Percentiles rank a stretch among this genome's conserved stretches.
Conservation (phyloP, 345 rosid species). For the Populus pruinosa region DNA sequence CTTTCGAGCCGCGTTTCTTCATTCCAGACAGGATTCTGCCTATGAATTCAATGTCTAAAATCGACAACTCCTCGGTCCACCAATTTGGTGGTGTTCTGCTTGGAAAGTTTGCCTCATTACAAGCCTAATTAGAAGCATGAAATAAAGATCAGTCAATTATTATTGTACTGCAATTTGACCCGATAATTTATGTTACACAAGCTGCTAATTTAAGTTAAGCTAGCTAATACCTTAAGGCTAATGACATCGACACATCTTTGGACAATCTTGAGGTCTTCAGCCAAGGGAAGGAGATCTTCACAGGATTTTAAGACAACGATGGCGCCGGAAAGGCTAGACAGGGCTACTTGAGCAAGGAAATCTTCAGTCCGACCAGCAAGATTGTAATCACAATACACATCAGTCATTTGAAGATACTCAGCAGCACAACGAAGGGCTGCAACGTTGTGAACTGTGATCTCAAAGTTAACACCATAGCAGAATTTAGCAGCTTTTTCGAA, state of each 20-base stretch:
- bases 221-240: constrained; percentile 48
- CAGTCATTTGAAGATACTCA: constrained; percentile 83
- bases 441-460: constrained; percentile 87
- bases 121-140: constrained; percentile 39
- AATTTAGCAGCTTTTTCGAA: constrained; percentile 92
- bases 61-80: constrained; percentile 95
- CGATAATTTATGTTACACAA: not conserved
- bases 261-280: constrained; percentile 67
- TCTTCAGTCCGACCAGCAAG: constrained; percentile 85
- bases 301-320: constrained; percentile 81
- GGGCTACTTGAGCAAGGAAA: constrained; percentile 75
- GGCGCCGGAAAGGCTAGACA: constrained; percentile 83
- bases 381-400: constrained; percentile 62
- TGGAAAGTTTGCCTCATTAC: constrained; percentile 76
- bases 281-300: constrained; percentile 66
- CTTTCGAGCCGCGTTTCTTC: constrained; percentile 67
- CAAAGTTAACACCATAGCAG: constrained; percentile 94
- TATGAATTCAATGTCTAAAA: constrained; percentile 54
- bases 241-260: constrained; percentile 66
- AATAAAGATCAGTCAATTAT: not conserved
- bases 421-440: constrained; percentile 90
- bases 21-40: constrained; percentile 50
- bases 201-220: not conserved
- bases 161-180: not conserved
- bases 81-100: constrained; percentile 85